Base-by-base conservation (phyloP, 148 eudicot genomes). In the Vaccinium darrowii region DNA sequence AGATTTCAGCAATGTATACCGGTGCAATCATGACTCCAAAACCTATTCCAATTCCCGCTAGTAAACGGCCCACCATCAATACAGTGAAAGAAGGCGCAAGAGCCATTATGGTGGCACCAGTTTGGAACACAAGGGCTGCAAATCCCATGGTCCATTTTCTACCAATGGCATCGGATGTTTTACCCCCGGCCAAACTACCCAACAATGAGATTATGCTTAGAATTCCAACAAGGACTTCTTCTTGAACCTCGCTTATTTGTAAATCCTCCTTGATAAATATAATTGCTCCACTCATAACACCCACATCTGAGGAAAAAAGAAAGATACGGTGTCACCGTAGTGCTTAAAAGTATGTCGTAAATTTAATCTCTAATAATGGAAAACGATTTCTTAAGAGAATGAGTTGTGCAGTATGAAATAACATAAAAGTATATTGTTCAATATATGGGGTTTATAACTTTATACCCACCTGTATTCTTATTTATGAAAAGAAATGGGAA, bases 121-220 rank as follows among this genome's bases (percentile, higher is more conserved):
- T 82, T 88, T 96, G 98, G 78, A 94, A 96, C 7, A 96, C 76
- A 12, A 84, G 43, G 4, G 98, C 92, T 15, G 98, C 95, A 8
- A 96, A 88, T 74, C 92, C 98, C 95, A 96, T 96, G 36, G 98
- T 94, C 98, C 98, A 96, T 90, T 96, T 96, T 81, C 98, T 91
- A 73, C 98, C 98, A 50, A 96, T 90, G 15, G 91, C 90, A 65
- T 96, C 98, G 0, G 98, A 96, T n/a, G 96, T 90, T 88, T 88
- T 92, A 0, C 98, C 98, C 5, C 94, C 98, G 0, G 92, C 93
- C 82, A 96, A 88, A 86, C 98, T 92, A 53, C 98, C 98, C 5
- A 96, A 80, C 65, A 94, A 87, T 8, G 98, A 94, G 19, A 96
- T 88, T 67, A 96, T 93, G 86, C 98, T 94, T 58, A 96, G 72